Evolutionary conservation across 108 stramenopile genomes (phyloP).

Genomic region (Nitzschia inconspicua): DNA sequence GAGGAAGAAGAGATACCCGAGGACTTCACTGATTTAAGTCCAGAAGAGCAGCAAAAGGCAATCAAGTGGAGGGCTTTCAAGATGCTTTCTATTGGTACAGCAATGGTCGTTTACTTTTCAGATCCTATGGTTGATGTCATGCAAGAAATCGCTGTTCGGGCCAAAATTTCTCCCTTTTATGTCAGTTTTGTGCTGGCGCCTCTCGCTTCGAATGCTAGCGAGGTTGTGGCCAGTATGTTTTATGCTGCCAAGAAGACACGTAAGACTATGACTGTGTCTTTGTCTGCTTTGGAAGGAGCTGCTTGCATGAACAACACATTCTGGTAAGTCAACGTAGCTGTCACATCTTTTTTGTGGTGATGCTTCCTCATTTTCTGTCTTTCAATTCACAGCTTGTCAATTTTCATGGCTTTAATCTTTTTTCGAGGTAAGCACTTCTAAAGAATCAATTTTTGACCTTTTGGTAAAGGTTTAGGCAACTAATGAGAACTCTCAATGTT

Average conservation of each 20-base stretch:
- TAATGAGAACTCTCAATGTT: too few species aligned
- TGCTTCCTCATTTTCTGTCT: neutral
- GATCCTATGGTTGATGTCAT: conserved; percentile 99
- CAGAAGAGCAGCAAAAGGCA: conserved; percentile 82
- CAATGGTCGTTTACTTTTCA: conserved; percentile 86
- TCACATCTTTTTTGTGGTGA: neutral
- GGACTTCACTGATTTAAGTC: conserved; percentile 60
- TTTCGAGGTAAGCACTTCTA: too few species aligned
- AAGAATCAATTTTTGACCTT: too few species aligned
- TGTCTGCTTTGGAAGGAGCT: conserved; percentile 91
- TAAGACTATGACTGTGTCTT: conserved; percentile 90
- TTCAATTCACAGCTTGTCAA: conserved; percentile 52
- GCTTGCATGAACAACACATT: conserved; percentile 99
- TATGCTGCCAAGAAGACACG: conserved; percentile 93
- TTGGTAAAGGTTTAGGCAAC: too few species aligned
- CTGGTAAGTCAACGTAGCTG: conserved; percentile 20
- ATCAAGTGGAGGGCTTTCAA: conserved; percentile 83
- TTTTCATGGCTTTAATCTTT: conserved; percentile 93
- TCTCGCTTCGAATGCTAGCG: conserved; percentile 93
- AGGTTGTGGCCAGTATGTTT: conserved; percentile 90
- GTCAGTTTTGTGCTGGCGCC: conserved; percentile 97
- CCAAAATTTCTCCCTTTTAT: conserved; percentile 84
- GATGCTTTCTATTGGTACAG: conserved; percentile 85
- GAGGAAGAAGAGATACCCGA: conserved; percentile 82
- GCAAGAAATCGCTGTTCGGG: conserved; percentile 80